Conservation (phyloP, 2,329 filamentous ascomycete genomes). For the Cordyceps cateniannulata region DNA sequence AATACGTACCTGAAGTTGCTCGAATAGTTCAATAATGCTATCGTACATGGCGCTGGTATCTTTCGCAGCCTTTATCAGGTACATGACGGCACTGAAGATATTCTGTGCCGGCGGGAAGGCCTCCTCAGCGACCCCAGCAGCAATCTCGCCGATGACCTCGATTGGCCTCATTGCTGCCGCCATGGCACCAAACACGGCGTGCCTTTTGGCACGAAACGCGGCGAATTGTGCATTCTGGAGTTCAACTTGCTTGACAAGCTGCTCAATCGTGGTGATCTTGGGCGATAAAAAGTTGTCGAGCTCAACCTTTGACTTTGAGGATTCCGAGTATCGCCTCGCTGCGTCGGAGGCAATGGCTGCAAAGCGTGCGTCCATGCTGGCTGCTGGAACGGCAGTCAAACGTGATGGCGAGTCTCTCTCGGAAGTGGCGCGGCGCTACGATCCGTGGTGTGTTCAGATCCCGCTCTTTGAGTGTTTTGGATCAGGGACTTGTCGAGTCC, state of each 20-base stretch:
- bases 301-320: conserved; percentile 21
- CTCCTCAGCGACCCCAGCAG: conserved; percentile 29
- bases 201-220: conserved; percentile 30
- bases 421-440: conserved; percentile 4
- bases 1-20: conserved; percentile 30
- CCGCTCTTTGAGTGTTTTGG: background rate
- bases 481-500: background rate
- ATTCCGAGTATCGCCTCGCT: conserved; percentile 25
- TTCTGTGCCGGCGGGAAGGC: conserved; percentile 34
- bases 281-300: conserved; percentile 28
- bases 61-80: conserved; percentile 37
- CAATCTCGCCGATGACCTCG: conserved; percentile 32
- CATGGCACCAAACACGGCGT: conserved; percentile 28
- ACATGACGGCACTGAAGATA: conserved; percentile 37
- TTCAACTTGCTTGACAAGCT: conserved; percentile 27
- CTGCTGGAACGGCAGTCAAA: background rate
- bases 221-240: conserved; percentile 30
- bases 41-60: conserved; percentile 40
- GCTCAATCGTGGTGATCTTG: conserved; percentile 26
- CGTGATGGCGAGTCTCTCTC: background rate
- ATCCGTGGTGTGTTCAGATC: conserved; percentile 1
- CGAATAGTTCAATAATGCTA: conserved; percentile 38
- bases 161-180: conserved; percentile 28
- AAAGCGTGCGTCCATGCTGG: conserved; percentile 16
- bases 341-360: conserved; percentile 28